These are phyloP conservation scores for Amanita fuliginea DNA, from an alignment of 768 basidiomycete genomes.

Conservation along the genomic window DNA sequence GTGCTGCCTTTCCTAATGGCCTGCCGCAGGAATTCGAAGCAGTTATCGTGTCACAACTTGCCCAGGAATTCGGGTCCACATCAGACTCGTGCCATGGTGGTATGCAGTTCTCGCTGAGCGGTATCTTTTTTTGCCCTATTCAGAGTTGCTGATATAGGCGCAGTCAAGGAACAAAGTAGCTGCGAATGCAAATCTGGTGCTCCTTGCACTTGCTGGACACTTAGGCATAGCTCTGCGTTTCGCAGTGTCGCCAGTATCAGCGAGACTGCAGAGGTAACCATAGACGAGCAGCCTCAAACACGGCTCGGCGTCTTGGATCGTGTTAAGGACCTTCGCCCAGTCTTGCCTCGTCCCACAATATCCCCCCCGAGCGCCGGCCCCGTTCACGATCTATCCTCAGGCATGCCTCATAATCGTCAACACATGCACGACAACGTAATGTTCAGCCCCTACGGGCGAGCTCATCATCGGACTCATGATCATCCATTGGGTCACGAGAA, in stretches of 20 bases:
- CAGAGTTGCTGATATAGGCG: constrained; percentile 32
- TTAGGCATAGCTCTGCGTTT: constrained; percentile 30
- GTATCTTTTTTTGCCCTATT: constrained; percentile 21
- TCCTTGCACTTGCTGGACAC: constrained; percentile 49
- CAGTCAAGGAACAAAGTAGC: constrained; percentile 25
- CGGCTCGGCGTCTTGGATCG: constrained; percentile 34
- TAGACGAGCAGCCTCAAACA: neutral
- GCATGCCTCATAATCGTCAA: constrained; percentile 31
- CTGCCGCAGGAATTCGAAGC: constrained; percentile 61
- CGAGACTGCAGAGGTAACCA: neutral
- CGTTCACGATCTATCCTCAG: constrained; percentile 37
- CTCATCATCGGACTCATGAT: constrained; percentile 36
- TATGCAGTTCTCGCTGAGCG: constrained; percentile 42
- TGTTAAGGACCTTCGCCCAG: constrained; percentile 55
- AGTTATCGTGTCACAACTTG: constrained; percentile 37
- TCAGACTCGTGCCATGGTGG: constrained; percentile 57
- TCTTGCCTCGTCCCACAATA: constrained; percentile 48
- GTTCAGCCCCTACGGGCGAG: constrained; percentile 61
- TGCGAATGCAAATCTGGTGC: constrained; percentile 42
- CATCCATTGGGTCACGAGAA: constrained; percentile 13
- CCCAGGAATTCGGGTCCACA: constrained; percentile 33
- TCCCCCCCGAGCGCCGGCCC: constrained; percentile 21
- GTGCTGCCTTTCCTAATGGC: constrained; percentile 76
- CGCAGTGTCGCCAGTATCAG: constrained; percentile 17
- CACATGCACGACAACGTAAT: constrained; percentile 32